Evolutionary conservation across 257 asterid species (phyloP), one percentile per base, ranked within the genome.

Genomic region (Przewalskia tangutica): DNA sequence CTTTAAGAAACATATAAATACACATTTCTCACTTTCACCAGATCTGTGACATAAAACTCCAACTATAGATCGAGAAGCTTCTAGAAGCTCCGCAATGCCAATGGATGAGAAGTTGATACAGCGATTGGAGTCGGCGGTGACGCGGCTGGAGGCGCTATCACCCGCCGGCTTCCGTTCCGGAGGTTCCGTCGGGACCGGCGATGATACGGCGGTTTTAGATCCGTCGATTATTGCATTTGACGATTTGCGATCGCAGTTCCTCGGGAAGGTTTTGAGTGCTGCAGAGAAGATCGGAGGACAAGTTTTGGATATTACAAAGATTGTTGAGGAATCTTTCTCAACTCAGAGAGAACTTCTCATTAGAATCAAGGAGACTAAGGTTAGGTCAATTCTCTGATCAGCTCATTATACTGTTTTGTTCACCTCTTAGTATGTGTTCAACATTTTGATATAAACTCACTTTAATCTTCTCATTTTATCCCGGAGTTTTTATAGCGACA

Each of bases 41-140:
- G 92, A 90, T 91, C 89, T 85, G 81, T 77, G 36, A 38, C 56
- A 16, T 84, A 66, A 46, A 58, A 77, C 84, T 85, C 79, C 81
- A 59, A 77, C 51, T 55, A 60, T 62, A 66, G 42, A 58, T 85
- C 51, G 83, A 73, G 84, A 81, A 79, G 10, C 65, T 46, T 44
- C 66, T 16, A 17, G 65, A 17, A 32, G 32, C 53, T 76, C 10
- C 48, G 86, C 6, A 14, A 92, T 95, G 99, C 92, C 11, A 11
- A 93, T 95, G 99, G 95, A 93, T 1, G 97, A 89, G 84, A 89
- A 79, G 83, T 82, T 93, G 88, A 87, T 93, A 81, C 88, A 92
- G 92, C 86, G 99, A 88, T 88, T 93, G 87, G 99, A 93, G 84
- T 90, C 97, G 65, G 99, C 98, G 81, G 99, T 95, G 84, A 83